Conservation (phyloP, 2,329 filamentous ascomycete species). For the Beauveria varroae region DNA sequence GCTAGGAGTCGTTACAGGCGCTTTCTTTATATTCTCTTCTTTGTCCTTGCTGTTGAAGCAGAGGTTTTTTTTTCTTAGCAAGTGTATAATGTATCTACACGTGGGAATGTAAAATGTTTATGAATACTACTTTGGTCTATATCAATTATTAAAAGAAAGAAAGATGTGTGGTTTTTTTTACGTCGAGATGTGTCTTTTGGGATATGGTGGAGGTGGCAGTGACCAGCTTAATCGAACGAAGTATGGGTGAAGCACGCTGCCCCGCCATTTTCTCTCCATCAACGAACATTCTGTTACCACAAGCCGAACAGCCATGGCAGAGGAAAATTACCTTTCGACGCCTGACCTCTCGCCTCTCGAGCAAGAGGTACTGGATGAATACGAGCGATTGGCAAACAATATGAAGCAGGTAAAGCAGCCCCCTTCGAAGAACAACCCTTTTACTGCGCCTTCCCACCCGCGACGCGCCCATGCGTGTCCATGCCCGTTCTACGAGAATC, state of each 20-base stretch:
- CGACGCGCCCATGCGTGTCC: background rate
- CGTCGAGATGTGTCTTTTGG: background rate
- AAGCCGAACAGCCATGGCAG: slow-evolving; percentile 1
- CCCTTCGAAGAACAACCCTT: too few relatives aligned
- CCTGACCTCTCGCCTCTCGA: slow-evolving; percentile 70
- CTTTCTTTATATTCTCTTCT: slow-evolving; percentile 10
- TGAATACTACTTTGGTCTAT: background rate
- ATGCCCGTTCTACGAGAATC: too few relatives aligned
- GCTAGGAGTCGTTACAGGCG: background rate
- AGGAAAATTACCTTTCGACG: slow-evolving; percentile 28
- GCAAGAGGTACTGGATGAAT: slow-evolving; percentile 92
- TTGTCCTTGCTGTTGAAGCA: slow-evolving; percentile 5
- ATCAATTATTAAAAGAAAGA: background rate
- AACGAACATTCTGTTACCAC: background rate
- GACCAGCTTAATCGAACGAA: background rate
- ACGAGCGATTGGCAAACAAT: slow-evolving; percentile 77
- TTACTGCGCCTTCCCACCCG: background rate
- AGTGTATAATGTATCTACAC: slow-evolving; percentile 13
- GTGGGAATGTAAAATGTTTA: slow-evolving; percentile 6
- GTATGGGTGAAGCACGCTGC: background rate
- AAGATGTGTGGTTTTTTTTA: background rate
- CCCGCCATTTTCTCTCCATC: slow-evolving; percentile 2
- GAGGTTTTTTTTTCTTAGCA: slow-evolving; percentile 10
- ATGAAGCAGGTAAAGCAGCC: slow-evolving; percentile 65
- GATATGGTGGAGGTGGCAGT: background rate